Percentiles rank a stretch among this genome's conserved stretches.
Evolutionary conservation across 495 filamentous ascomycete species (phyloP).

Genomic region (Neurospora cerealis): DNA sequence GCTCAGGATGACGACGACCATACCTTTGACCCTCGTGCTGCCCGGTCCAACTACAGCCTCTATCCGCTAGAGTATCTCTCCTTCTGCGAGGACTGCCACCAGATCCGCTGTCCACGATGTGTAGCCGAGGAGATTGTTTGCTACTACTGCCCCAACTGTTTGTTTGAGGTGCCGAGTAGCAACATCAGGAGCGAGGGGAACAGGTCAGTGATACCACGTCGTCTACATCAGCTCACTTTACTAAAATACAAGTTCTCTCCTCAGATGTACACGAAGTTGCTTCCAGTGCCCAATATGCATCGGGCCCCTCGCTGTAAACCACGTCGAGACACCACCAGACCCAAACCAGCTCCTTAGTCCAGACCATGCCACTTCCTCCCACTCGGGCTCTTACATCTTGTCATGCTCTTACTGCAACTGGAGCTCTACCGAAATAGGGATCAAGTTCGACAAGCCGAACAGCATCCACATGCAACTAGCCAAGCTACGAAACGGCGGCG

Average conservation of each 20-base stretch:
- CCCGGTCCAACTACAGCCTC: conserved; percentile 77
- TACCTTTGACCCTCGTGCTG: conserved; percentile 76
- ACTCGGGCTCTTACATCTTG: conserved; percentile 62
- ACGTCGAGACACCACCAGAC: conserved; percentile 46
- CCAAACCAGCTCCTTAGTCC: conserved; percentile 27
- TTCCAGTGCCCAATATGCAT: conserved; percentile 89
- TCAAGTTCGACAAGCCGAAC: conserved; percentile 80
- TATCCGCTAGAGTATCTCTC: conserved; percentile 90
- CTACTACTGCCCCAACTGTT: conserved; percentile 90
- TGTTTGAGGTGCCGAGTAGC: conserved; percentile 89
- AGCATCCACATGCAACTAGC: conserved; percentile 74
- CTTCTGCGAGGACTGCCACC: conserved; percentile 93
- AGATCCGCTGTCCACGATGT: conserved; percentile 88
- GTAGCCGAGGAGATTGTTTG: conserved; percentile 85
- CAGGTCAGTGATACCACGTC: conserved; percentile 48
- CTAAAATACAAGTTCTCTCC: not conserved
- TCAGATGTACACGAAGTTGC: conserved; percentile 85
- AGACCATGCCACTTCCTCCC: conserved; percentile 20
- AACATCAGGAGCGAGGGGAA: conserved; percentile 87
- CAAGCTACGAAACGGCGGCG: conserved; percentile 46
- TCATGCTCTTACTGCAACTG: conserved; percentile 84
- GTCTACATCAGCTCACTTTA: not conserved
- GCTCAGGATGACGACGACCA: conserved; percentile 63
- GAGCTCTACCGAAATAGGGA: conserved; percentile 79
- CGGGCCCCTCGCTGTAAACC: conserved; percentile 64